Base-by-base conservation (phyloP, 2,329 filamentous ascomycete genomes). In the Arthrinium phaeospermum region DNA sequence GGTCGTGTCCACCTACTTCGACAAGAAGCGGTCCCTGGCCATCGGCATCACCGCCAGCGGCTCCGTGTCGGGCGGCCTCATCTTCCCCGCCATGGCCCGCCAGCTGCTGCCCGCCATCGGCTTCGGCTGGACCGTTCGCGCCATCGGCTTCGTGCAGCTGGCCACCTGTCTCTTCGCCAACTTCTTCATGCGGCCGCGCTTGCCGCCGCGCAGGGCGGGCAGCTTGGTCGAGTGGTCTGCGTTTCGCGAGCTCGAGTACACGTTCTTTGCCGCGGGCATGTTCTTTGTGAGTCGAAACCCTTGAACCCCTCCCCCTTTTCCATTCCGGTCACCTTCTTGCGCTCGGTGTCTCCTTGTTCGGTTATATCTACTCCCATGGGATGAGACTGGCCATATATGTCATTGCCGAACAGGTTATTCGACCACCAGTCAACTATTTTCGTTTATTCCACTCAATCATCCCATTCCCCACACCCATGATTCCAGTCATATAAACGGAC, bases 161-260 rank as follows among this genome's bases (percentile, higher is more conserved):
- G 77, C 70, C 0, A 78, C 84, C 8, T 78, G 85, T 27, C 34
- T 76, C 67, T 76, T 85, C 57, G 76, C 82, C 19, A 80, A 81
- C 71, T 34, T 79, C 4, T 83, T 83, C 41, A 79, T 85, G 75
- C 80, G 77, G 72, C 82, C 83, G 19, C 80, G 86, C 1, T 75
- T 87, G 41, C 85, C 85, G 8, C 86, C 86, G 3, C 77, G 88
- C 0, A 85, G 82, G 72, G 77, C 83, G 0, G 89, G 88, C 0
- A 85, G 85, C 0, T 71, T 90, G 6, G 80, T 91, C 5, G 90
- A 92, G 69, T 86, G 84, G 85, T 80, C 80, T 1, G 89, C 90
- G 0, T 91, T 92, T 75, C 83, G 78, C 53, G 90, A 92, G 76
- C 75, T 82, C 0, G 83, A 88, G 19, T 92, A 91, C 72, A 77